Base-by-base conservation (phyloP, 2,329 filamentous ascomycete genomes). In the Diaporthe australafricana region DNA sequence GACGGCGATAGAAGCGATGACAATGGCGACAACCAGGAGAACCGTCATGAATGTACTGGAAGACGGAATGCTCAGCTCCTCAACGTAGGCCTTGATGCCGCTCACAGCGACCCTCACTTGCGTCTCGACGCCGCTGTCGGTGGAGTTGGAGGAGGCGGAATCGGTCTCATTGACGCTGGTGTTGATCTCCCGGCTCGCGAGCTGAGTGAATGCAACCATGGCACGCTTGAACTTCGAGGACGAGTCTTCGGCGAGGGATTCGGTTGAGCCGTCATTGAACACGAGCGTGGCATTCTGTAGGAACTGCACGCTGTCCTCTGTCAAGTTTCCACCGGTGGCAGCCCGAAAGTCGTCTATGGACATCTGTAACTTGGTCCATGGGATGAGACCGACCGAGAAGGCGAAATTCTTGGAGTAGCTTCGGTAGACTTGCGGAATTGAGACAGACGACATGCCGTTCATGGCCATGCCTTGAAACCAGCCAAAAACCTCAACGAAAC, bases 21-120 rank as follows among this genome's bases (percentile, higher is more conserved):
- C 87, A 75, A 98, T 96, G 74, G 94, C 94, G 73, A 98, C 96
- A 72, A 98, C 86, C 66, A 98, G 86, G 1, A 98, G 88, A 5
- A 98, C 91, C 0, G 94, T 98, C 95, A 99, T 97, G 85, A 98
- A 98, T 1, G 94, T 95, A 84, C 98, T 97, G 62, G 93, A 91
- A 76, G 93, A 90, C 22, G 96, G 96, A 68, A 98, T 95, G 53
- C 90, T 91, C 71, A 98, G 88, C 80, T 95, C 87, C 79, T 98
- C 91, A n/a, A 92, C 92, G 78, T 93, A 97, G 38, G 90, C 93
- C 80, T 95, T 89, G 77, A 98, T 93, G 67, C 94, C 94, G 60
- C 89, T 87, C 42, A 97, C 93, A 3, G 86, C 84, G 20, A 84
- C 77, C 52, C 86, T 82, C 40, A 89, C 78, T 22, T 48, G 32